Evolutionary conservation across 2,329 filamentous ascomycete genomes (phyloP), one percentile per base, ranked within the genome.

Genomic region (Penicillium vulpinum): DNA sequence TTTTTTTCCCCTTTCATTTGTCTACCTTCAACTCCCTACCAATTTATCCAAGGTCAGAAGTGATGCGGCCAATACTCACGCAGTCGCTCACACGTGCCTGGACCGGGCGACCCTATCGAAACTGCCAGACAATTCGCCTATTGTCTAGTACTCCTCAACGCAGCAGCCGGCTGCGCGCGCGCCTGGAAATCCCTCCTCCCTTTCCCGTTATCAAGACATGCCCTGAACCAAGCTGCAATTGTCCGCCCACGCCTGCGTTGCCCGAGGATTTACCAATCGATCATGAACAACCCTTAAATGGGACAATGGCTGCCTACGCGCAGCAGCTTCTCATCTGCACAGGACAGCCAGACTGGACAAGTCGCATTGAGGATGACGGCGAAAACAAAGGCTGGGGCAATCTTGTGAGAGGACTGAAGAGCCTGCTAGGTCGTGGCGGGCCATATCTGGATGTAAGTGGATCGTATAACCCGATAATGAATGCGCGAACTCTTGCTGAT

Each of bases 311-410:
- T 2, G 79, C 82, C 1, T 96, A 96, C 71, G 81, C 86, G 1
- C 88, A 95, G 73, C 92, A 97, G 65, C 83, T 97, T 4, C 75
- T 97, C 10, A 81, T 97, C 15, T 92, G 89, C 60, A 96, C 92
- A 0, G 92, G 91, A 5, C 85, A 86, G 59, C 77, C 82, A 29
- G 90, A 96, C 75, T 97, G 92, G 92, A 80, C 82, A 28, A 92
- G 89, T 68, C 84, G 85, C 56, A 95, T 97, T 60, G 92, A 96
- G 71, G 87, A 96, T 44, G 91, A 95, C 58, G 85, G 88, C 16
- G 71, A 75, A 33, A 71, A 76, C 3, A 71, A 78, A 26, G 75
- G 74, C 15, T 80, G 76, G 76, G 77, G 77, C 8, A 63, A 66
- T 28, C 65, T 82, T 75, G 67, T 84, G 79, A 85, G 88, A 36